A percentile compares a stretch with the other conserved stretches of the same genome.
phyloP scores from a whole-genome alignment of 305 asterid genomes.

The Withania somnifera region DNA sequence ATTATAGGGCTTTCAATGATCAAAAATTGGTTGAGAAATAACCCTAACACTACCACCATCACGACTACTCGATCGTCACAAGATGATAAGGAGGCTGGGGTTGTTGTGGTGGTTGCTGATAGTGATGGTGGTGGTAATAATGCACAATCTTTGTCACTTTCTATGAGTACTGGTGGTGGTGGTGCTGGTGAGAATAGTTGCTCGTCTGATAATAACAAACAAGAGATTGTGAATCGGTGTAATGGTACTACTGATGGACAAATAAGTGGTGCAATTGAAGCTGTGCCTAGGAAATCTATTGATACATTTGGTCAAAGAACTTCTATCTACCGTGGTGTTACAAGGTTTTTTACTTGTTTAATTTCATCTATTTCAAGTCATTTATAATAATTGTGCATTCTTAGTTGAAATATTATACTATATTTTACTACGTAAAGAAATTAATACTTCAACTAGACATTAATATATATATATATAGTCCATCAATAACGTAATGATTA shows the following conservation, averaged over 20 bases:
- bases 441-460: no score
- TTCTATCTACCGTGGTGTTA: conserved; percentile 88
- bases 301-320: conserved; percentile 91
- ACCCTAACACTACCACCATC: conserved; percentile 12
- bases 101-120: not conserved
- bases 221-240: not conserved
- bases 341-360: conserved; percentile 47
- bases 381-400: not conserved
- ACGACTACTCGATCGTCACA: not conserved
- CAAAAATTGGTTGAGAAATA: conserved; percentile 64
- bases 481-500: no score
- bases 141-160: conserved; percentile 44
- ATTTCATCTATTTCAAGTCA: not conserved
- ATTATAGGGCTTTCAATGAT: conserved; percentile 72
- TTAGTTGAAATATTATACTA: not conserved
- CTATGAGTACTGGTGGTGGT: conserved; percentile 39
- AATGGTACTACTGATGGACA: conserved; percentile 10
- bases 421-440: no score
- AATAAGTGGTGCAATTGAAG: conserved; percentile 32
- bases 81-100: conserved; percentile 11
- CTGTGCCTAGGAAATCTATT: conserved; percentile 48
- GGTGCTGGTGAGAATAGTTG: conserved; percentile 23
- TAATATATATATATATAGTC: no score
- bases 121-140: not conserved
- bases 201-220: conserved; percentile 12